Evolutionary conservation across 176 grass and related monocot species (phyloP).

Genomic region (Areca catechu): DNA sequence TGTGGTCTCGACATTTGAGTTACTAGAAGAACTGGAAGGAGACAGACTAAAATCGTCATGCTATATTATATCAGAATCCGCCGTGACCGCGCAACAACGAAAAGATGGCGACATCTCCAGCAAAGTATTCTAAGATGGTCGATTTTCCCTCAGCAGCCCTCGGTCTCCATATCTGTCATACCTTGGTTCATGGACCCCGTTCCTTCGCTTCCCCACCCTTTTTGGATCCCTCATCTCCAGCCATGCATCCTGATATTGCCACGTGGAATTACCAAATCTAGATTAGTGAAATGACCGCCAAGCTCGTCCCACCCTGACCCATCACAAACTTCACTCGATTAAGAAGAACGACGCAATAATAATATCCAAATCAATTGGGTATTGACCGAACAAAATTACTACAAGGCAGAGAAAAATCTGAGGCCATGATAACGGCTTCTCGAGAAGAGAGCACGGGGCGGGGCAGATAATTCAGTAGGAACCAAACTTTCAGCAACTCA

Average conservation of each 20-base stretch:
- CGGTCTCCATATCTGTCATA: too few species aligned
- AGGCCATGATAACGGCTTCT: conserved; percentile 12
- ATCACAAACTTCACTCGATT: conserved; percentile 17
- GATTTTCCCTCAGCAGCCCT: too few species aligned
- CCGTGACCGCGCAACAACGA: too few species aligned
- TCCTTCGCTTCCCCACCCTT: conserved; percentile 23
- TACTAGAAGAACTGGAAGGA: too few species aligned
- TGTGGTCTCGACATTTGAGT: too few species aligned
- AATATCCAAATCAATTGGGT: too few species aligned
- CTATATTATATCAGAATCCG: too few species aligned
- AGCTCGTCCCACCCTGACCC: conserved; percentile 50
- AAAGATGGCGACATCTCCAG: too few species aligned
- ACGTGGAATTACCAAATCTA: conserved; percentile 74
- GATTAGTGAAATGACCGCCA: conserved; percentile 52
- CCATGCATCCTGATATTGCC: conserved; percentile 49
- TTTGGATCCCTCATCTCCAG: conserved; percentile 74
- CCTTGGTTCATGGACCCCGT: not conserved
- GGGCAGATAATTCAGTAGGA: conserved; percentile 19
- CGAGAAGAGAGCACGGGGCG: conserved; percentile 10
- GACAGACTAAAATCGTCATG: too few species aligned
- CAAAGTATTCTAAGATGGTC: too few species aligned
- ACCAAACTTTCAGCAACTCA: conserved; percentile 37
- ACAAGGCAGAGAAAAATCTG: too few species aligned
- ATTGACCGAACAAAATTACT: too few species aligned
- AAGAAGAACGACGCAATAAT: not conserved